Evolutionary conservation across 305 asterid genomes (phyloP).

Genomic region (Vinca major): DNA sequence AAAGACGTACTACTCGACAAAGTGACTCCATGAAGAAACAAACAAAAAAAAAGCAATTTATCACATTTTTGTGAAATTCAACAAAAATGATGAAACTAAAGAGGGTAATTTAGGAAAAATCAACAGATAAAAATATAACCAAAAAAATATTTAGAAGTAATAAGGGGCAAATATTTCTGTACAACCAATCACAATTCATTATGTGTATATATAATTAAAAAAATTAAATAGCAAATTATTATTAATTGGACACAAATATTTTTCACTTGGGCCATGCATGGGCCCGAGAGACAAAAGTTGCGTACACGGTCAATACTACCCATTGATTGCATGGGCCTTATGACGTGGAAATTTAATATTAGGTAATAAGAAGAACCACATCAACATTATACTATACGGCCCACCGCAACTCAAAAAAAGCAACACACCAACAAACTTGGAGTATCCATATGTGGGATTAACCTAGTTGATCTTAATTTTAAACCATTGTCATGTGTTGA

Average conservation of each 20-base stretch:
- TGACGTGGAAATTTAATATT: constrained; percentile 41
- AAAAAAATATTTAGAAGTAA: constrained; percentile 8
- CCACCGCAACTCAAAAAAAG: constrained; percentile 13
- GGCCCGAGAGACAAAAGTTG: constrained; percentile 26
- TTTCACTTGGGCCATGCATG: too few relatives aligned
- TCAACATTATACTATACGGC: constrained; percentile 1
- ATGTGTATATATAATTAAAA: too few relatives aligned
- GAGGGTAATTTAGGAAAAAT: constrained; percentile 25
- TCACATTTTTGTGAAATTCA: background rate
- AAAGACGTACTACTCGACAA: too few relatives aligned
- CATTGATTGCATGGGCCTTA: constrained; percentile 25
- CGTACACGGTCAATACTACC: constrained; percentile 55
- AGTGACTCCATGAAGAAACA: too few relatives aligned
- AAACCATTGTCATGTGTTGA: too few relatives aligned
- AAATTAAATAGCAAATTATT: too few relatives aligned
- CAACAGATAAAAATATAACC: background rate
- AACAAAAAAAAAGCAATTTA: background rate
- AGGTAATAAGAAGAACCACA: constrained; percentile 24
- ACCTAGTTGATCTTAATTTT: too few relatives aligned
- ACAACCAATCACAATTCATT: too few relatives aligned
- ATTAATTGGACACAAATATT: too few relatives aligned
- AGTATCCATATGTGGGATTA: too few relatives aligned
- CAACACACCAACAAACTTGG: background rate
- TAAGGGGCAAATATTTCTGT: too few relatives aligned
- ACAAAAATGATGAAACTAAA: background rate